Base-by-base conservation (phyloP, 768 basidiomycete species). In the Rhodotorula babjevae region DNA sequence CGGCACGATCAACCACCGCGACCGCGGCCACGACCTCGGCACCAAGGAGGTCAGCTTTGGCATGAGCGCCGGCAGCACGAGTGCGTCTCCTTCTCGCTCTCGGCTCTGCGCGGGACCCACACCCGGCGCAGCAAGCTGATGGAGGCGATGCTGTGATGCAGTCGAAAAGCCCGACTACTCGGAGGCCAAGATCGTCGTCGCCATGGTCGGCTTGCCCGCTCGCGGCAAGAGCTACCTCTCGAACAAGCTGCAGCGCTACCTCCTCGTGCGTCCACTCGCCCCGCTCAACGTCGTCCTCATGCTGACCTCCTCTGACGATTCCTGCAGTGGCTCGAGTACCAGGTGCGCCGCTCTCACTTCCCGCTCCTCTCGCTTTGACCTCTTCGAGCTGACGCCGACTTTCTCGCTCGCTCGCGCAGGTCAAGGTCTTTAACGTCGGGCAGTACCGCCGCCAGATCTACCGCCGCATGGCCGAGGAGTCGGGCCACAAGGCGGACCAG, bases 161-260 rank as follows among this genome's bases (percentile, higher is more conserved):
- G 69, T 95, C 60, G 90, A 91, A 65, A 97, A 95, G 81, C 96
- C 96, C 11, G 96, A 99, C 79, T 98, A 98, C 78, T 96, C 93
- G 7, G 94, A 97, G 79, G 92, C 92, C 50, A 99, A 98, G 86
- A 96, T 99, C 75, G 93, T 99, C 14, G 86, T 98, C 19, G 95
- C 95, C 6, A 97, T 97, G 92, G 95, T 98, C 71, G 96, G 96
- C 42, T 82, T 99, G 57, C 96, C 96, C n/a, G 96, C 96, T 6
- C 85, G 96, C 69, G 96, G 96, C 27, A 99, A 99, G 83, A 97
- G 94, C 4, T 99, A 97, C 81, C 87, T 99, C 71, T 93, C 91
- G 81, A 99, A 99, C 82, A 98, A 95, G 83, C 87, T 99, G 72
- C 93, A 88, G 89, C 87, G 94, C 71, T 99, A 99, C 80, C 85